Evolutionary conservation across 441 rosid genomes (phyloP), one percentile per base, ranked within the genome.

Genomic region (Jatropha podagrica): DNA sequence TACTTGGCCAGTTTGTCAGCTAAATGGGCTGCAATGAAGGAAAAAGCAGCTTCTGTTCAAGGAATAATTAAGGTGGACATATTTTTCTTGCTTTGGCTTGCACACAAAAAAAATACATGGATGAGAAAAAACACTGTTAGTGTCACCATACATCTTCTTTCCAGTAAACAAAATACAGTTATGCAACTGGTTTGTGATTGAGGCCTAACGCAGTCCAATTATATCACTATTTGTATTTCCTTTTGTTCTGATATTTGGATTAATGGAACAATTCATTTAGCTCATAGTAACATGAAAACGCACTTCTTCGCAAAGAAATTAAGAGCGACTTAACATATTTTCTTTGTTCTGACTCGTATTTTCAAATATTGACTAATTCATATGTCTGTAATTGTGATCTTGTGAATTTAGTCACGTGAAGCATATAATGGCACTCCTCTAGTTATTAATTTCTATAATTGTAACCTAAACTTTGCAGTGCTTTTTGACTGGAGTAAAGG

Each of bases 401-500:
- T 64, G n/a, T 37, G 68, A 64, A 11, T 18, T 8, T 20, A 18
- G 13, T 49, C 13, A 49, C 42, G 11, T 3, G 69, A 65, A 65
- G 2, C 13, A 5, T 5, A 40, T 5, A 40, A 9, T 15, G 6
- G n/a, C 6, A 11, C 3, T 3, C 12, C 7, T 14, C 58, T 44
- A 2, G 6, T 38, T 17, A 38, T 20, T 74, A 41, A 49, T 63
- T 64, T 79, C 69, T 81, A 73, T 74, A 65, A 8, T 46, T 9
- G 37, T 42, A 40, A 51, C 27, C 65, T 48, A 69, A 58, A 49
- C 23, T 73, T 72, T 85, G 87, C 80, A 94, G 99, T 92, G 99
- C 82, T 87, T 92, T 84, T 73, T 92, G 85, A 94, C 99, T 32
- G 97, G 97, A 60, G 97, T 96, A 41, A 96, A 92, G 83, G 80